Conservation (phyloP, 1,284 basidiomycete species). For the Pseudomicrostroma phylloplanum region DNA sequence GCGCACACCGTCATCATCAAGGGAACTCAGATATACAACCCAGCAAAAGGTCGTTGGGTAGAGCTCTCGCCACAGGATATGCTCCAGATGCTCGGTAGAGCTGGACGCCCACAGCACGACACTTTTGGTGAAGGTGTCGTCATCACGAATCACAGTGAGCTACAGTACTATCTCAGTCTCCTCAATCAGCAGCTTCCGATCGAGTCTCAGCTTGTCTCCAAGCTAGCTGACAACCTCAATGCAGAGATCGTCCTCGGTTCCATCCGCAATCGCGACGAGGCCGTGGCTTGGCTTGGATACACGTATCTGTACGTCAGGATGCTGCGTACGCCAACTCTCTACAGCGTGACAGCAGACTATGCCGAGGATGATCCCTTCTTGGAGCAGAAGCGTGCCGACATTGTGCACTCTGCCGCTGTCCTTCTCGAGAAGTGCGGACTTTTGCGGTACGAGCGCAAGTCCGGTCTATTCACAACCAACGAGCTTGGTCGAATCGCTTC, state of each 20-base stretch:
- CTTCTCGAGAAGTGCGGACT: slow-evolving; percentile 89
- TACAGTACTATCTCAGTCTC: slow-evolving; percentile 73
- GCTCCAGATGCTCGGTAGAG: slow-evolving; percentile 96
- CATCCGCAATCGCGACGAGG: slow-evolving; percentile 84
- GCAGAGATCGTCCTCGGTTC: slow-evolving; percentile 96
- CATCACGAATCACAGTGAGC: slow-evolving; percentile 92
- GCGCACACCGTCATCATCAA: slow-evolving; percentile 99
- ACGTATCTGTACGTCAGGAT: slow-evolving; percentile 75
- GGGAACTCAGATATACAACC: slow-evolving; percentile 98
- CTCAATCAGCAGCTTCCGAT: slow-evolving; percentile 62
- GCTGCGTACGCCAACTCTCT: slow-evolving; percentile 81
- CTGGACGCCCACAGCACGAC: slow-evolving; percentile 95
- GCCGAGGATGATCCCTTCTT: slow-evolving; percentile 75
- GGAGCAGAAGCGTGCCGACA: slow-evolving; percentile 88
- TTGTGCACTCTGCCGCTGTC: slow-evolving; percentile 86
- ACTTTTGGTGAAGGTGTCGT: slow-evolving; percentile 97
- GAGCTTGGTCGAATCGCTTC: slow-evolving; percentile 82
- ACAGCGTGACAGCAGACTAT: slow-evolving; percentile 85
- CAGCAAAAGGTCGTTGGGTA: slow-evolving; percentile 95
- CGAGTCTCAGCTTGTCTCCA: slow-evolving; percentile 88
- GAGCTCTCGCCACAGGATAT: slow-evolving; percentile 95
- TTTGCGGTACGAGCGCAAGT: slow-evolving; percentile 83
- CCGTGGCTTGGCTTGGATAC: slow-evolving; percentile 74
- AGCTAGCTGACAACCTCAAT: slow-evolving; percentile 91
- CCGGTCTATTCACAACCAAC: slow-evolving; percentile 67